These are phyloP conservation scores for Macrolepiota dolichaula DNA, from an alignment of 768 basidiomycete species.

Conservation along the genomic window DNA sequence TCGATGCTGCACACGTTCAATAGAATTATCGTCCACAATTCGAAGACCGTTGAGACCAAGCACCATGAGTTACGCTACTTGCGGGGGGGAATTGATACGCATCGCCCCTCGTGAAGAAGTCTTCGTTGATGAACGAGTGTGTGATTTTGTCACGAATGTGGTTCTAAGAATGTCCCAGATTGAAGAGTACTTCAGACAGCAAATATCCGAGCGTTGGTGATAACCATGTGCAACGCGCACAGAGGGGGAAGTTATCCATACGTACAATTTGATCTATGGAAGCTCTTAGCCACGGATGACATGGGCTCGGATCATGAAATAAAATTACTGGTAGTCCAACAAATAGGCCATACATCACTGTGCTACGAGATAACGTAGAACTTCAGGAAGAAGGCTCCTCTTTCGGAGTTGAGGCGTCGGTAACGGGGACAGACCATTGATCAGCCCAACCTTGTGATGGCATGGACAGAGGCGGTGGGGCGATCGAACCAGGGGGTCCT, in stretches of 20 bases:
- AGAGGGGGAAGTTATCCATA: background rate
- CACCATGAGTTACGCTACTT: background rate
- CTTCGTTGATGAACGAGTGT: background rate
- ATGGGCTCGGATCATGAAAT: background rate
- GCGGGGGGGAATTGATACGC: background rate
- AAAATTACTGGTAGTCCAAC: background rate
- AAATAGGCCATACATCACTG: background rate
- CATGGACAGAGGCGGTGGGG: constrained; percentile 4
- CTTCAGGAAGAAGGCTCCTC: constrained; percentile 14
- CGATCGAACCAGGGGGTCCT: constrained; percentile 6
- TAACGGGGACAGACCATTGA: constrained; percentile 34
- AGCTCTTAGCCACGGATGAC: too few species aligned
- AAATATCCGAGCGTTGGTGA: background rate
- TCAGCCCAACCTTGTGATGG: constrained; percentile 27
- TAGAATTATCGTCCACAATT: background rate
- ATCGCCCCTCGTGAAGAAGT: background rate
- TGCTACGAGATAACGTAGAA: background rate
- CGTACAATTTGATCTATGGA: background rate
- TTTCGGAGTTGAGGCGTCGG: constrained; percentile 18
- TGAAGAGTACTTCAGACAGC: background rate
- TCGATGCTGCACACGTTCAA: background rate
- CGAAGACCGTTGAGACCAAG: background rate
- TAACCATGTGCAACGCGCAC: background rate
- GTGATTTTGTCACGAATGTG: background rate
- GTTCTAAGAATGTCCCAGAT: background rate